Evolutionary conservation across 2,329 filamentous ascomycete species (phyloP), one percentile per base, ranked within the genome.

Genomic region (Cordyceps cicadae): DNA sequence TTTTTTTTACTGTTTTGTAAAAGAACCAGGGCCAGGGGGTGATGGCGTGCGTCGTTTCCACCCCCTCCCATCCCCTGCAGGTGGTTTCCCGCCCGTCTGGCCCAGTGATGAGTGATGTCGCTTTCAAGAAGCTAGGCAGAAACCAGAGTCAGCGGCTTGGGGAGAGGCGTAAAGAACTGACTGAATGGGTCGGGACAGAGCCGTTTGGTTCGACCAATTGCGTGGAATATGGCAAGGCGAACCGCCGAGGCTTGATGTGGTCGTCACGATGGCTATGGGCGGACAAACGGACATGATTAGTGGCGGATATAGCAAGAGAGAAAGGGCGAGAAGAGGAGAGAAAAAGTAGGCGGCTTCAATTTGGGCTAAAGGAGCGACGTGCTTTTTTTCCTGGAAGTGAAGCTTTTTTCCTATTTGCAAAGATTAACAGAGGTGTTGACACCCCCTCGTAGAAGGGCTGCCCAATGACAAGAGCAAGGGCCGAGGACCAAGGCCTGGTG

Each of bases 151-250:
- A 52, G 32, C 24, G 21, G 26, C 26, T 21, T 6, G 9, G n/a
- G 39, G 24, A 39, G n/a, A 52, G 29, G 29, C 37, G 24, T 11
- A n/a, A 21, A 46, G 19, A 46, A 46, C 7, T 19, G 43, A 24
- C 8, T 9, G 43, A 46, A 46, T 46, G 43, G 19, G 34, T 12
- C 19, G 32, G 54, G 45, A 14, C 37, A 15, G 26, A 58, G 45
- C 54, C 54, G 54, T 58, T 39, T 50, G 54, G 54, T 34, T 50
- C 15, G 46, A 58, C 54, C 46, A 50, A 50, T 58, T 50, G 45
- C 9, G 43, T 58, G 54, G 46, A 41, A 58, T 41, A 50, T 32
- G 54, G 32, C 46, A 58, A 51, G 54, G 34, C 54, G 54, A 58
- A 58, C 45, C 54, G 54, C 54, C 34, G 46, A 58, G 54, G 54